Base-by-base conservation (phyloP, 2,329 filamentous ascomycete species). In the Chrysoporthe austroafricana region DNA sequence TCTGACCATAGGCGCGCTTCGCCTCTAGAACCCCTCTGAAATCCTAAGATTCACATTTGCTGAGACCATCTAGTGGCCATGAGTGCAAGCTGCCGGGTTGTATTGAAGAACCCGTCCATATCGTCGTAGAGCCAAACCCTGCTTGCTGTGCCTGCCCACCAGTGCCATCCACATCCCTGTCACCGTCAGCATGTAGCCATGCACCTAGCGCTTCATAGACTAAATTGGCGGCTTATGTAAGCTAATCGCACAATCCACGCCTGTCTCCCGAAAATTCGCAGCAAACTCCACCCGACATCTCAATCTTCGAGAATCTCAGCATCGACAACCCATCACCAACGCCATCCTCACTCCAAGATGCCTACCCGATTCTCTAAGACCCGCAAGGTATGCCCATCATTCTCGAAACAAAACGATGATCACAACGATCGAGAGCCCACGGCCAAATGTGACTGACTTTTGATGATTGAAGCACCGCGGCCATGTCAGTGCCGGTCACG, bases 401-500 rank as follows among this genome's bases (percentile, higher is more conserved):
- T 48, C 42, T 46, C 52, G 18, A 52, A 52, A 59, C 62, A 69
- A 70, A 36, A 16, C 44, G 52, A 16, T 16, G 4, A 16, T 59
- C 52, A 16, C 32, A 56, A 69, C 50, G 60, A 66, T 68, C 43
- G 64, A 46, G 52, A 68, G 63, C 57, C 26, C 9, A 26, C 32
- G 7, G 46, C 16, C 9, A 56, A 18, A 54, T 34, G 68, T 73
- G 70, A 73, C 78, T 79, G 73, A 78, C 76, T 68, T 66, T 74
- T 71, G 73, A 70, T 70, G 57, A 60, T 74, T 72, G 64, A 34
- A 77, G 80, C 94, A 91, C 88, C 94, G 95, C 88, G 95, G 95
- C 84, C 93, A 99, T 87, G 96, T 99, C 82, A 96, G 92, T 80
- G 93, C 94, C 88, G 96, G 96, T 88, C 90, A 98, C 85, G 95